Conservation (phyloP, 1,284 basidiomycete genomes). For the Apiotrichum mycotoxinovorans region DNA sequence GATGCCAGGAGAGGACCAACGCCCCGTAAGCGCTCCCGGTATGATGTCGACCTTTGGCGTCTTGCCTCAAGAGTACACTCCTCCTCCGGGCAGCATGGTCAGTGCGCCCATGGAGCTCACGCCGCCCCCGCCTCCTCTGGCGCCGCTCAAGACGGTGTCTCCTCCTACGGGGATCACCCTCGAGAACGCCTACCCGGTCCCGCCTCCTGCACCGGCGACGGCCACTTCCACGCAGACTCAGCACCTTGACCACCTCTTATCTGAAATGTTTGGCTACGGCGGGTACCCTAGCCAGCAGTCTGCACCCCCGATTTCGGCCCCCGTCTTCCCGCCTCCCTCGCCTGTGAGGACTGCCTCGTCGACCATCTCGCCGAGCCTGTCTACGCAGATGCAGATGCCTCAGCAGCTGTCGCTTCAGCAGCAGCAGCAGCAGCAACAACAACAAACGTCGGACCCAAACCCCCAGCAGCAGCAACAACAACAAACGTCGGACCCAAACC, state of each 20-base stretch:
- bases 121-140: background rate
- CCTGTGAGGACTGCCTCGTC: background rate
- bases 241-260: constrained; percentile 9
- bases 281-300: constrained; percentile 1
- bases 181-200: background rate
- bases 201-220: background rate
- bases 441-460: background rate
- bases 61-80: background rate
- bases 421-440: background rate
- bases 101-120: background rate
- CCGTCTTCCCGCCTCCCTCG: background rate
- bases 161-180: background rate
- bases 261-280: constrained; percentile 16
- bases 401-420: background rate
- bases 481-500: background rate
- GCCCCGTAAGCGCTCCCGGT: background rate
- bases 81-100: background rate
- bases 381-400: background rate
- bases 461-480: background rate
- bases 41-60: background rate
- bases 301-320: background rate
- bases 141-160: background rate
- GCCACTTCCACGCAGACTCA: background rate
- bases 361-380: background rate
- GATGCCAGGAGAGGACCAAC: background rate